Evolutionary conservation across 1,139 yeast genomes (phyloP).

Genomic region (Pneumocystis sp.): DNA sequence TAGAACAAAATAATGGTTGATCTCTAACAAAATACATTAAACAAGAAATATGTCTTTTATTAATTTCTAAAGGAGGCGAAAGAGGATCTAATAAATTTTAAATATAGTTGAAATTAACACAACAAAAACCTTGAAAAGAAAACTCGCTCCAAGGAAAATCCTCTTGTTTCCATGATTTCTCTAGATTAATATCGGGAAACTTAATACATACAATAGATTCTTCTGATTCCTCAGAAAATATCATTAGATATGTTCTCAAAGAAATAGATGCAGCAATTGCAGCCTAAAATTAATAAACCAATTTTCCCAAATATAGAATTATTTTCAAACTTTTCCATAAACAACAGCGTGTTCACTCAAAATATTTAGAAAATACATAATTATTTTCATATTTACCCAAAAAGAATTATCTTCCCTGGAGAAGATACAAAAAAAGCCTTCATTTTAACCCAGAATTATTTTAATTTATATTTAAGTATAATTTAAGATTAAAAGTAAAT

Average conservation of each 20-base stretch:
- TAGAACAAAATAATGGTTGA: conserved; percentile 25
- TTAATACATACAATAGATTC: conserved; percentile 34
- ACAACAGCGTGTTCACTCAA: conserved; percentile 62
- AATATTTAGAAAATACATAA: neutral
- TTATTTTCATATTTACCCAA: conserved; percentile 52
- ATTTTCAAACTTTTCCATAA: conserved; percentile 46
- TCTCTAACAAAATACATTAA: neutral
- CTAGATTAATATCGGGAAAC: conserved; percentile 67
- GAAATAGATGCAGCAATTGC: conserved; percentile 85
- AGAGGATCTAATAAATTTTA: conserved; percentile 41
- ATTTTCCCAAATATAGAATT: neutral
- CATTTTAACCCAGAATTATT: neutral
- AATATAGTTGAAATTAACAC: conserved; percentile 4
- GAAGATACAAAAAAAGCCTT: conserved; percentile 63
- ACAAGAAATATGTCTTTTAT: neutral
- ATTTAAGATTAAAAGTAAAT: neutral
- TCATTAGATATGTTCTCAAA: conserved; percentile 53
- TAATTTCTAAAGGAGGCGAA: conserved; percentile 29
- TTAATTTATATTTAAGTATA: neutral
- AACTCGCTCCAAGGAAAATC: conserved; percentile 49
- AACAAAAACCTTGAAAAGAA: conserved; percentile 14
- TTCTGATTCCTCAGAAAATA: conserved; percentile 33
- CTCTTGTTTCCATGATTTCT: conserved; percentile 43
- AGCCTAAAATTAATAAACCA: conserved; percentile 29
- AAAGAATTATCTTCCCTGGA: conserved; percentile 89